A percentile compares a stretch with the other conserved stretches of the same genome.
phyloP scores from a whole-genome alignment of 441 rosid species.

The Bruguiera hainesii region DNA sequence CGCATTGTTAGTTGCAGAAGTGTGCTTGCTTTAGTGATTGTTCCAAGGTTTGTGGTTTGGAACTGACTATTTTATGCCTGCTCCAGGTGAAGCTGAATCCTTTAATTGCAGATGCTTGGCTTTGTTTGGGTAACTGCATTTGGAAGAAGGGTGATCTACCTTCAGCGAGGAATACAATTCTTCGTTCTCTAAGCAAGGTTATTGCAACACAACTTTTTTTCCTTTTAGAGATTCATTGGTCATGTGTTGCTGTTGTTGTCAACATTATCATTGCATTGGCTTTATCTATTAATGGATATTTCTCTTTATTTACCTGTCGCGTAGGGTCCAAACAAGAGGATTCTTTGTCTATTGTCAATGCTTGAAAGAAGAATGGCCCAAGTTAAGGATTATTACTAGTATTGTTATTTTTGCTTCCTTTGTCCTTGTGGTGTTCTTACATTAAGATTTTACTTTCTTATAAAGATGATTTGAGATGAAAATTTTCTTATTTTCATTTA shows the following conservation, averaged over 20 bases:
- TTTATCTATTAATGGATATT: constrained; percentile 7
- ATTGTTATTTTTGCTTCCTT: not conserved
- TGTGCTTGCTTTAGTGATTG: constrained; percentile 17
- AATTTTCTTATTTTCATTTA: not conserved
- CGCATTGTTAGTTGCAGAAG: not conserved
- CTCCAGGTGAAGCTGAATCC: constrained; percentile 75
- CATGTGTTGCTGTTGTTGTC: not conserved
- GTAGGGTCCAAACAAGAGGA: constrained; percentile 68
- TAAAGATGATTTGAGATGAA: not conserved
- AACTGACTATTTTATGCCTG: constrained; percentile 19
- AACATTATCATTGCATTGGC: not conserved
- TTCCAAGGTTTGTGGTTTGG: constrained; percentile 17
- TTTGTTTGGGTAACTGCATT: constrained; percentile 65
- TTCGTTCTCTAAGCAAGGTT: constrained; percentile 73
- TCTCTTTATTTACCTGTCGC: constrained; percentile 15
- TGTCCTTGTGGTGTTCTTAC: not conserved
- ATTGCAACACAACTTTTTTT: not conserved
- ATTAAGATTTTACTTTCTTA: not conserved
- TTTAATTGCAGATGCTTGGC: constrained; percentile 75
- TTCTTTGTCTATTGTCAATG: constrained; percentile 67
- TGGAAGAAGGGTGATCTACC: constrained; percentile 81
- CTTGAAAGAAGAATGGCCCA: constrained; percentile 73
- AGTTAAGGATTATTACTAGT: constrained; percentile 37
- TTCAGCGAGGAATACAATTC: constrained; percentile 64
- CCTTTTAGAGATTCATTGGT: not conserved